Base-by-base conservation (phyloP, 75 land plant genomes). In the Pseudotsuga menziesii region DNA sequence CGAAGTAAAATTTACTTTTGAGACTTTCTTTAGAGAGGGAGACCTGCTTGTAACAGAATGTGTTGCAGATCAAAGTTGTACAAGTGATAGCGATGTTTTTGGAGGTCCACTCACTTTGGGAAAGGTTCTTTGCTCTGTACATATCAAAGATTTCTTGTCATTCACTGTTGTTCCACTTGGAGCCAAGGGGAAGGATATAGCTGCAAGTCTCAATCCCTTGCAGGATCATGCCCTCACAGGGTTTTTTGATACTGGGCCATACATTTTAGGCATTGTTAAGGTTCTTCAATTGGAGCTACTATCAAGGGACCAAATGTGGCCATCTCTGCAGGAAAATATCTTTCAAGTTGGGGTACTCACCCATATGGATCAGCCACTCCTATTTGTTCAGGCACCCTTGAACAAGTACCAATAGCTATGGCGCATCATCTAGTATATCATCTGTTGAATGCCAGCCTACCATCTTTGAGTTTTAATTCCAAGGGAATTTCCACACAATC, bases 291-390 rank as follows among this genome's bases (percentile, higher is more conserved):
- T 58, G 97, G 94, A 22, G 73, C 87, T 22, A 88, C 78, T 8
- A 75, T 87, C 56, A 90, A 76, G 78, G 88, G 87, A 39, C 80
- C 80, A 73, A 90, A 84, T 4, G 52, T 84, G 58, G 56, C 80
- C 61, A 82, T 85, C 54, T 90, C 94, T 16, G 56, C 94, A 25
- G 92, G 87, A 57, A 86, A 91, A 72, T 90, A 85, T 76, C 57
- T 91, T 64, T 85, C 88, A 67, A 78, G 80, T 29, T 77, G 77
- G 77, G 80, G 80, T 48, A 27, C 16, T 23, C 75, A 61, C 4
- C 41, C 48, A 23, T 16, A 4, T 23, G 19, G 22, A 22, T 48
- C 57, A 54, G 26, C 22, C 39, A 39, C 29, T n/a, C 41, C 48
- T 14, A 74, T 41, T 72, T 82, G 79, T 80, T 78, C 80, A 67